Conservation (phyloP, 176 grass and related monocot genomes). For the Triticum aestivum region DNA sequence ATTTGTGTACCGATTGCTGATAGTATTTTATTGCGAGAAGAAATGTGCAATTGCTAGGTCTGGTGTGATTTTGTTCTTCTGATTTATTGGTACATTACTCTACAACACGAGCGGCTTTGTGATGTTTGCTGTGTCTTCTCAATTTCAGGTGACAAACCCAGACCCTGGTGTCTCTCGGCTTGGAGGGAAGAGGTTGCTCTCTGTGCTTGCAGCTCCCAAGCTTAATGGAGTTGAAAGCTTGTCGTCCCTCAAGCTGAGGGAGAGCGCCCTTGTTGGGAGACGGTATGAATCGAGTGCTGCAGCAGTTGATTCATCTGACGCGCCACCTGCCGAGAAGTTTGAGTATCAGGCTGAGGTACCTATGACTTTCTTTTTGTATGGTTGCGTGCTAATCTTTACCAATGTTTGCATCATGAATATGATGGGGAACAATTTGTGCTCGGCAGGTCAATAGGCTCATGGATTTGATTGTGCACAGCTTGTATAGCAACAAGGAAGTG, state of each 20-base stretch:
- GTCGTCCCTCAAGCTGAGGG: constrained; percentile 28
- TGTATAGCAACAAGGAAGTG: constrained; percentile 99
- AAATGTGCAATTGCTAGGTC: neutral
- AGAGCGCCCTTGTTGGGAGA: constrained; percentile 38
- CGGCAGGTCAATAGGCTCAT: constrained; percentile 94
- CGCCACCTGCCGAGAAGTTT: constrained; percentile 45
- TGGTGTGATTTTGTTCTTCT: neutral
- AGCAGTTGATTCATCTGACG: constrained; percentile 56
- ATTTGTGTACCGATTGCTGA: neutral
- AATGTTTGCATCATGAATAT: neutral
- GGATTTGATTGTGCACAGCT: constrained; percentile 98
- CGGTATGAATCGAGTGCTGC: constrained; percentile 71
- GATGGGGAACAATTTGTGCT: neutral
- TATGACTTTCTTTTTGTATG: neutral
- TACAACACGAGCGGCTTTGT: neutral
- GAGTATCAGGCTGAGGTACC: constrained; percentile 97
- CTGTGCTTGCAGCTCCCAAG: constrained; percentile 41
- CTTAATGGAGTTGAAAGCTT: neutral
- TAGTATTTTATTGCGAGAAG: neutral
- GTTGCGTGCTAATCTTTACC: neutral
- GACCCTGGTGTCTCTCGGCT: constrained; percentile 29
- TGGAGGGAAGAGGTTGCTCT: constrained; percentile 57
- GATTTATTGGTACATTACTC: neutral
- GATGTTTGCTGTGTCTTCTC: neutral
- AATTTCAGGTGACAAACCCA: constrained; percentile 49